Percentiles rank a stretch among this genome's conserved stretches.
phyloP scores from a whole-genome alignment of 352 stramenopile genomes.

The Hyaloperonospora arabidopsidis region DNA sequence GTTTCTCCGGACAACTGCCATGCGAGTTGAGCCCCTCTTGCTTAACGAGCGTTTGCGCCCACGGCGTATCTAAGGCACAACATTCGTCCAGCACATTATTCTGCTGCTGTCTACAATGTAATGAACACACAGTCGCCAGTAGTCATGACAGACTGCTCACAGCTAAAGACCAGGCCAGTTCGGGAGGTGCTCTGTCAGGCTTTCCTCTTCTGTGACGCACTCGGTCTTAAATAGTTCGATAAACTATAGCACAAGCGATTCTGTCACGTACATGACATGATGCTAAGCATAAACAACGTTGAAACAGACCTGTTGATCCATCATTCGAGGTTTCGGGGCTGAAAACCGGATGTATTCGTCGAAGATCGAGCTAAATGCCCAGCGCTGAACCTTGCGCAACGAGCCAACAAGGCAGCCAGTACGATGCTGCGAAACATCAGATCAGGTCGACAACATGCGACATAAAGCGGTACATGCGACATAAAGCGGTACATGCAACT shows the following conservation, averaged over 20 bases:
- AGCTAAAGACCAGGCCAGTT: conserved; percentile 56
- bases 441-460: background rate
- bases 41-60: too few species aligned
- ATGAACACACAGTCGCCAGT: background rate
- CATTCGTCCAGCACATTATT: background rate
- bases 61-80: too few species aligned
- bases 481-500: too few species aligned
- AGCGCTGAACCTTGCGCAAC: conserved; percentile 73
- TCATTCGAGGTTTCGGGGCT: conserved; percentile 76
- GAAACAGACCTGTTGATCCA: conserved; percentile 68
- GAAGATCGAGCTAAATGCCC: conserved; percentile 78
- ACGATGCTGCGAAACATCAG: conserved; percentile 40
- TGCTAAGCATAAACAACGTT: background rate
- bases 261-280: conserved; percentile 5
- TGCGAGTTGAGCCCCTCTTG: too few species aligned
- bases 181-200: conserved; percentile 40
- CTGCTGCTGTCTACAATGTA: background rate
- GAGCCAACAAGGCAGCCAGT: conserved; percentile 74
- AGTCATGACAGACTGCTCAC: background rate
- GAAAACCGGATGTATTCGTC: conserved; percentile 85
- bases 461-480: too few species aligned
- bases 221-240: conserved; percentile 83
- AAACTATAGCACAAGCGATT: conserved; percentile 33
- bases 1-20: too few species aligned
- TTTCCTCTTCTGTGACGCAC: conserved; percentile 45